Evolutionary conservation across 495 filamentous ascomycete species (phyloP).

Genomic region (Physcia stellaris): DNA sequence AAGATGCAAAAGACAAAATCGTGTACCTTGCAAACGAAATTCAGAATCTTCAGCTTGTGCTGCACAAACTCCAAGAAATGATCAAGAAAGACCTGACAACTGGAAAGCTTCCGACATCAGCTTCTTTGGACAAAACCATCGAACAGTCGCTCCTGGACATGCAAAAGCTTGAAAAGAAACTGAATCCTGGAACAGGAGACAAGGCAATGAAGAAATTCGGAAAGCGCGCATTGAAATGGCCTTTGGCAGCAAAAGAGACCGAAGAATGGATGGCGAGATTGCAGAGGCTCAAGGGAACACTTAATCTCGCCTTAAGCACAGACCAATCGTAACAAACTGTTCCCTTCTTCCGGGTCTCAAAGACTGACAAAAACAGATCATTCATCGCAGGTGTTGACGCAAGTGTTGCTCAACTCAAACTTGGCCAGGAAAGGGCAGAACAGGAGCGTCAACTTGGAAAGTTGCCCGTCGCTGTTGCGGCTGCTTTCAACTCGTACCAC

Average conservation of each 20-base stretch:
- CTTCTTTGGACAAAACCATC: background rate
- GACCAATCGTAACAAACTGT: no score
- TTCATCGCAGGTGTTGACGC: background rate
- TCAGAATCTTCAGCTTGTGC: background rate
- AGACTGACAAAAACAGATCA: no score
- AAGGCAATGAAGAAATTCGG: conserved; percentile 18
- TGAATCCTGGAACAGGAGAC: conserved; percentile 17
- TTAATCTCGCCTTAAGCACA: background rate
- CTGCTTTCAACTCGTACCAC: conserved; percentile 16
- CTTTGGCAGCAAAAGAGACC: conserved; percentile 24
- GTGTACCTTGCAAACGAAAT: background rate
- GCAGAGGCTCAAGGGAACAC: background rate
- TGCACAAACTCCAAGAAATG: background rate
- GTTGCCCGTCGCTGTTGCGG: conserved; percentile 1
- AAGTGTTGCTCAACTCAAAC: background rate
- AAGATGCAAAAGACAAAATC: background rate
- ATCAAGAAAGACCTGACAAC: background rate
- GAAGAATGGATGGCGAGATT: conserved; percentile 10
- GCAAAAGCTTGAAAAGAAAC: conserved; percentile 9
- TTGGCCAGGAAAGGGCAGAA: background rate
- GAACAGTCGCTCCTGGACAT: background rate
- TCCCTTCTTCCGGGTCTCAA: no score
- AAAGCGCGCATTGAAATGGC: conserved; percentile 27
- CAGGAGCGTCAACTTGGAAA: conserved; percentile 1
- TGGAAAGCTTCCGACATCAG: background rate